Percentiles rank a stretch among this genome's conserved stretches.
Evolutionary conservation across 768 basidiomycete species (phyloP).

Genomic region (Auricularia sp.): DNA sequence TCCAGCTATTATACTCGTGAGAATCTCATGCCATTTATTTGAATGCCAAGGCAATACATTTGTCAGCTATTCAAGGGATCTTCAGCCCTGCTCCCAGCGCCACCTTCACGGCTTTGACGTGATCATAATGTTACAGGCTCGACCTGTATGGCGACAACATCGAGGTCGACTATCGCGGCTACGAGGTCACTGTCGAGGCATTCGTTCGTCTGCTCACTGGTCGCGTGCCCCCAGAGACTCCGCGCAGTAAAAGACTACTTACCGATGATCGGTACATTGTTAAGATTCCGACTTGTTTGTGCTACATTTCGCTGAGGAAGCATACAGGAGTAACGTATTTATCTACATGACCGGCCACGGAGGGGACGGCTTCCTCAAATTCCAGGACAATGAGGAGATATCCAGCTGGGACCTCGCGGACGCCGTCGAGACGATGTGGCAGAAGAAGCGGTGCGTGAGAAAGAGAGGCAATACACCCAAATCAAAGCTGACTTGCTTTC

Average conservation of each 20-base stretch:
- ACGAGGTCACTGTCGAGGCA: conserved; percentile 96
- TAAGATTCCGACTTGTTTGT: too few species aligned
- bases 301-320: too few species aligned
- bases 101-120: too few species aligned
- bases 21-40: too few species aligned
- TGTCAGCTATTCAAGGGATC: too few species aligned
- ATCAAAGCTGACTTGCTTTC: neutral
- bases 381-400: conserved; percentile 98
- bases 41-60: too few species aligned
- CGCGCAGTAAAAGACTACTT: conserved; percentile 84
- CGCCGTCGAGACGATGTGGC: conserved; percentile 97
- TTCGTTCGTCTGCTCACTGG: conserved; percentile 89
- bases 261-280: conserved; percentile 54
- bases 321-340: conserved; percentile 66
- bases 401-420: conserved; percentile 96
- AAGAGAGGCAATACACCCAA: neutral
- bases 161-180: conserved; percentile 96
- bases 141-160: conserved; percentile 95
- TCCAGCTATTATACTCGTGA: too few species aligned
- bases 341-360: conserved; percentile 99
- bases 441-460: conserved; percentile 70
- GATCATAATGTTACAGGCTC: conserved; percentile 27
- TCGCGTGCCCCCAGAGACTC: conserved; percentile 78
- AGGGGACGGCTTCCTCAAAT: conserved; percentile 96
- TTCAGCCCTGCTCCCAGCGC: too few species aligned